These are phyloP conservation scores for Haematococcus sp. DNA, from an alignment of 139 green algal genomes.

Conservation along the genomic window DNA sequence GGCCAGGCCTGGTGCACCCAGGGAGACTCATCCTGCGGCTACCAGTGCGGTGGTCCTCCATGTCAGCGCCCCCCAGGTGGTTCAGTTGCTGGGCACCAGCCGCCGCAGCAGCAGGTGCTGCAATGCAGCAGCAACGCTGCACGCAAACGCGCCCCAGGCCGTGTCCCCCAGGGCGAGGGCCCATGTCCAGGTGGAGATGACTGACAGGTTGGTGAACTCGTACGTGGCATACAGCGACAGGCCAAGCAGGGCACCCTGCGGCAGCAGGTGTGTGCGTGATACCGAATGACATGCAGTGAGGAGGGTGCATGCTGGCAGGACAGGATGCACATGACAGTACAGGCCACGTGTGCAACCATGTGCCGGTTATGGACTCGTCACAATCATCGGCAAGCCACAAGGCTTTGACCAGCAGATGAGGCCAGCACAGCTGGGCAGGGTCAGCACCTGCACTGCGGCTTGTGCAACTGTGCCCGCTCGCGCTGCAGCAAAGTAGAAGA, in stretches of 20 bases:
- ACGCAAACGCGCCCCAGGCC: not conserved
- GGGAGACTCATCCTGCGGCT: too few relatives aligned
- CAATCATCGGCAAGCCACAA: not conserved
- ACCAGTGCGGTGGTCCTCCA: too few relatives aligned
- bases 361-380: not conserved
- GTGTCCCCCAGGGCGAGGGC: not conserved
- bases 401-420: not conserved
- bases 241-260: constrained; percentile 1
- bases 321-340: not conserved
- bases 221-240: constrained; percentile 1
- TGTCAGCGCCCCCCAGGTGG: too few relatives aligned
- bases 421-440: not conserved
- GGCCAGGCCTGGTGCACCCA: too few relatives aligned
- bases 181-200: constrained; percentile 1
- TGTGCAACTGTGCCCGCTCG: not conserved
- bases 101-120: constrained; percentile 1
- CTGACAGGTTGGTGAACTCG: constrained; percentile 7
- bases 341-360: not conserved
- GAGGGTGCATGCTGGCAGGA: not conserved
- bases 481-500: not conserved
- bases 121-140: not conserved
- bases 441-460: not conserved
- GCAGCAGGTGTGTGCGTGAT: not conserved
- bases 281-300: not conserved
- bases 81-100: too few relatives aligned